Evolutionary conservation across 2,329 filamentous ascomycete species (phyloP).

Genomic region (Alternaria ventricosa): DNA sequence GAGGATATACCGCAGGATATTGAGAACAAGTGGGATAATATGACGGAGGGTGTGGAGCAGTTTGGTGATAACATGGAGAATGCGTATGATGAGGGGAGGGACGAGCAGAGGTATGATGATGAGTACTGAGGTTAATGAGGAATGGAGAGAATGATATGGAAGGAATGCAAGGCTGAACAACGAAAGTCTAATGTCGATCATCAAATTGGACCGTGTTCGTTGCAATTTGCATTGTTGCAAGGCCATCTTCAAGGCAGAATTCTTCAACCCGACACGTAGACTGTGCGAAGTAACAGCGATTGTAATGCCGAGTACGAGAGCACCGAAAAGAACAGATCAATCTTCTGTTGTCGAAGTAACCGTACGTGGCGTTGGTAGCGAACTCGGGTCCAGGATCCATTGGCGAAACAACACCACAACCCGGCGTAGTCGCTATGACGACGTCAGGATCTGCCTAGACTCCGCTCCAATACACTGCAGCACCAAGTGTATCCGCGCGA

Average conservation of each 20-base stretch:
- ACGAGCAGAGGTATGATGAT: conserved; percentile 34
- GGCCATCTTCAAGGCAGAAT: neutral
- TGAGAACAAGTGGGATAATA: conserved; percentile 32
- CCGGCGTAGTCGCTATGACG: neutral
- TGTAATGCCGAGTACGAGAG: neutral
- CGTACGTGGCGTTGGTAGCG: neutral
- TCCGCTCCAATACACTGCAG: too few relatives aligned
- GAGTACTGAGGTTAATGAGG: conserved; percentile 1
- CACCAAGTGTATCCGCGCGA: neutral
- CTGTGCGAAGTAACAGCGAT: neutral
- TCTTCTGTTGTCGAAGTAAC: neutral
- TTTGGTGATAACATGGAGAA: conserved; percentile 33
- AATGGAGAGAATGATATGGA: neutral
- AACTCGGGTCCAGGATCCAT: neutral
- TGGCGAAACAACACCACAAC: neutral
- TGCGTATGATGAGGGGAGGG: conserved; percentile 31
- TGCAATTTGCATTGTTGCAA: neutral
- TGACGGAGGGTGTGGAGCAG: conserved; percentile 18
- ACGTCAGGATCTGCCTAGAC: neutral
- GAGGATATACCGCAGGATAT: conserved; percentile 35
- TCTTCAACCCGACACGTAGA: neutral
- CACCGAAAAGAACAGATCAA: neutral
- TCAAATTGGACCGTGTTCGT: neutral
- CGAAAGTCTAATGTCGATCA: neutral
- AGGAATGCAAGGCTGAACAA: neutral